Evolutionary conservation across 139 green algal genomes (phyloP).

Genomic region (Picochlorum sp.): DNA sequence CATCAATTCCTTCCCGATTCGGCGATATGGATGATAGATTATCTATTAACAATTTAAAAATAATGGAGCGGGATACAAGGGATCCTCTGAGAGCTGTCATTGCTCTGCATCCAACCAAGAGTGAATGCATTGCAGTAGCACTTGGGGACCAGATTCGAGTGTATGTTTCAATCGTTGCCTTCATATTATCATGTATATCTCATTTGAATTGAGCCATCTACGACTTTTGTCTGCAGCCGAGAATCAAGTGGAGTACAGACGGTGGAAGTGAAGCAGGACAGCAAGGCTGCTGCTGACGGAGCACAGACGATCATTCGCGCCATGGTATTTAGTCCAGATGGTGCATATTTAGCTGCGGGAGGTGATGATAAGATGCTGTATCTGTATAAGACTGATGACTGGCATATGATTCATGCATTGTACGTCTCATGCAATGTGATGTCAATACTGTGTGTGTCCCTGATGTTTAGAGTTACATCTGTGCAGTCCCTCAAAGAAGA

Average conservation of each 20-base stretch:
- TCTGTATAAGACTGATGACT: conserved; percentile 25
- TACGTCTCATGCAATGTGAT: not conserved
- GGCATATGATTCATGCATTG: conserved; percentile 7
- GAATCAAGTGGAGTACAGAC: not conserved
- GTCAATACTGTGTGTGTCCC: too few species aligned
- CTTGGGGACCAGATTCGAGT: not conserved
- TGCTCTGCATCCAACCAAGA: not conserved
- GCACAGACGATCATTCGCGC: not conserved
- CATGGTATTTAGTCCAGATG: conserved; percentile 5
- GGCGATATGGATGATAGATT: not conserved
- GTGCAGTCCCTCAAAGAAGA: conserved; percentile 42
- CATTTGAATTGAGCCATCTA: not conserved
- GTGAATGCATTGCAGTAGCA: not conserved
- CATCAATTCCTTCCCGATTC: not conserved
- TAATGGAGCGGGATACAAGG: not conserved
- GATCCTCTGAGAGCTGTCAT: not conserved
- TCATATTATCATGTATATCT: not conserved
- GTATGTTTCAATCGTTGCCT: not conserved
- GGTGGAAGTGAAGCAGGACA: not conserved
- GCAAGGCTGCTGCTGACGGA: not conserved
- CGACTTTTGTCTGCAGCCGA: not conserved
- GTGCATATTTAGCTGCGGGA: conserved; percentile 34
- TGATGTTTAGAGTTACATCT: not conserved
- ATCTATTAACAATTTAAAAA: not conserved
- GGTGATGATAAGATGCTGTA: conserved; percentile 48